Base-by-base conservation (phyloP, 2,329 filamentous ascomycete genomes). In the Meredithiella fracta region DNA sequence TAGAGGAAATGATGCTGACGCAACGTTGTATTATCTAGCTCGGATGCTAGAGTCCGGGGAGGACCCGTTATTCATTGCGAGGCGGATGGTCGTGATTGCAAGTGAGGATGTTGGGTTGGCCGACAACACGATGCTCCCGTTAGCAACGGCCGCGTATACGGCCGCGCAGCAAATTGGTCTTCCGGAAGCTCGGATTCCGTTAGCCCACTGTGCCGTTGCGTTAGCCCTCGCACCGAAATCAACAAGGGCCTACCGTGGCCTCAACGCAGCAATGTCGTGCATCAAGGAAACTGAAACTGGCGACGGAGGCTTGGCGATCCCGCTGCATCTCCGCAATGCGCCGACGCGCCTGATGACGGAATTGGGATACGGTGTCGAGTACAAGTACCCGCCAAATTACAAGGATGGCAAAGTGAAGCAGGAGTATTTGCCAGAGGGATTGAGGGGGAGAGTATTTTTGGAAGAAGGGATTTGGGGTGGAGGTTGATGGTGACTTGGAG, bases 311-410 rank as follows among this genome's bases (percentile, higher is more conserved):
- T 66, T 96, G 53, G 86, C 89, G 0, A 82, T 98, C 22, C 92
- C 92, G 1, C 69, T 92, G 40, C 92, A 97, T 66, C 69, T 98
- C 58, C 74, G 92, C 58, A 97, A 97, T 67, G 92, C 92, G 7
- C 91, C 92, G 0, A 97, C 92, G 1, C 78, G 83, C 61, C 67
- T 97, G 61, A 94, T 98, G 91, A 86, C 90, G 63, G 91, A 96
- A 62, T 71, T 97, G 61, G 91, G 88, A 0, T 94, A 89, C 64
- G 90, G 90, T 0, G 83, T 81, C 52, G 86, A 89, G 66, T 98
- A 98, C 69, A 97, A 97, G 68, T 97, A 98, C 65, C 94, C 94
- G 62, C 92, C 92, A 0, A 86, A 94, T 62, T 98, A 91, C 64
- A 70, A 78, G 53, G 80, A 90, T 59, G 92, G 92, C 0, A 79